Evolutionary conservation across 805 yeast genomes (phyloP), one percentile per base, ranked within the genome.

Genomic region (Yarrowia keelungensis): DNA sequence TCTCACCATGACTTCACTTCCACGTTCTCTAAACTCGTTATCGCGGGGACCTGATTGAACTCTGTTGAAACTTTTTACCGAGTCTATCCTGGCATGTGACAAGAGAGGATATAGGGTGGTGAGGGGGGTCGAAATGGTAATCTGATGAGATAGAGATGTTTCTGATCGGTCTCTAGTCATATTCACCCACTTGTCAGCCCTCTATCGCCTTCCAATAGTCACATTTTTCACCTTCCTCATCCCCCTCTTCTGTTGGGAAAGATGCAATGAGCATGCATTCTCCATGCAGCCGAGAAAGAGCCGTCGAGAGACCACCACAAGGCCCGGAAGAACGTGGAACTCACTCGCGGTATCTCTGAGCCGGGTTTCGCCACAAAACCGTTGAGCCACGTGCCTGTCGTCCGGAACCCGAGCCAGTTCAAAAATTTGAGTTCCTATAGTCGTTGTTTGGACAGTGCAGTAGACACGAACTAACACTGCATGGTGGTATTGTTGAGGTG

Each of bases 11-110:
- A 15, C 49, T 11, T 43, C 16, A 16, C 26, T 11, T 45, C 1
- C 10, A 8, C 10, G 19, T 14, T 35, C 56, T 51, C 16, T n/a
- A 12, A 8, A 16, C 32, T 36, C 59, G 59, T 53, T 53, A 53
- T 53, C 59, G 59, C 45, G 45, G 59, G 59, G 59, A 53, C 59
- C 59, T 53, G 59, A 53, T 53, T 45, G 39, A 53, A 53, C 59
- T 53, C 59, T 53, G 43, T 22, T 53, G 5, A 53, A 53, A 53
- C 45, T 53, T 53, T 53, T 47, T 35, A 35, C 15, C 32, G 56
- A 51, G 56, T 19, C 10, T 51, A 51, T 35, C 16, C 32, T 8
- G 11, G 16, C 56, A 51, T 35, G 56, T 51, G 42, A 51, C 19
- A 8, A 42, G 19, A 8, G 22, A 0, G 1, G 19, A 8, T 7